A percentile compares a stretch with the other conserved stretches of the same genome.
Evolutionary conservation across 73 alveolate genomes (phyloP).

Genomic region (Stentor coeruleus): DNA sequence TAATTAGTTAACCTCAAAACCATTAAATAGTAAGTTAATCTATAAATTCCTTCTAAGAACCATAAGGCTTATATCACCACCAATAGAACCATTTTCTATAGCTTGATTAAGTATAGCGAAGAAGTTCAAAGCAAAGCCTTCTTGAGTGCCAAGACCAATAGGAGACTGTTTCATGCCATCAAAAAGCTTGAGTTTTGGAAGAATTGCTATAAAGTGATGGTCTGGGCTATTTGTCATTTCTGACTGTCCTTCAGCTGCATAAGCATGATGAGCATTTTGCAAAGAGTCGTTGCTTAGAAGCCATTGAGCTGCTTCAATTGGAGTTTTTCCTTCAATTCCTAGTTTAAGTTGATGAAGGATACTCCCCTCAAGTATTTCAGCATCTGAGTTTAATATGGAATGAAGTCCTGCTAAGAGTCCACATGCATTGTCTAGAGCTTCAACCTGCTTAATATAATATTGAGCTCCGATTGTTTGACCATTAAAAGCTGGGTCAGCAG

Average conservation of each 20-base stretch:
- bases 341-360: constrained; percentile 56
- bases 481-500: constrained; percentile 45
- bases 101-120: background rate
- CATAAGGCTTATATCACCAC: constrained; percentile 9
- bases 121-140: background rate
- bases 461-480: constrained; percentile 45
- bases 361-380: constrained; percentile 46
- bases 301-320: constrained; percentile 65
- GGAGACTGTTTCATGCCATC: constrained; percentile 86
- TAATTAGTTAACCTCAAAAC: background rate
- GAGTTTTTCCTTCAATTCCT: constrained; percentile 48
- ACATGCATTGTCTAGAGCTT: constrained; percentile 82
- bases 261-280: constrained; percentile 61
- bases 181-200: constrained; percentile 53
- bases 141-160: background rate
- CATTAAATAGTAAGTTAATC: background rate
- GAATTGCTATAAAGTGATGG: constrained; percentile 77
- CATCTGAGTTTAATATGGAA: constrained; percentile 59
- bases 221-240: constrained; percentile 48
- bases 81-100: background rate
- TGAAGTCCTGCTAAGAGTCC: constrained; percentile 87
- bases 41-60: background rate
- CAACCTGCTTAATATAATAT: constrained; percentile 79
- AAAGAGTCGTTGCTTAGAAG: constrained; percentile 63
- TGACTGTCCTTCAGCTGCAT: constrained; percentile 79